phyloP scores from a whole-genome alignment of 306 rosid genomes.

The Cucumis melo region DNA sequence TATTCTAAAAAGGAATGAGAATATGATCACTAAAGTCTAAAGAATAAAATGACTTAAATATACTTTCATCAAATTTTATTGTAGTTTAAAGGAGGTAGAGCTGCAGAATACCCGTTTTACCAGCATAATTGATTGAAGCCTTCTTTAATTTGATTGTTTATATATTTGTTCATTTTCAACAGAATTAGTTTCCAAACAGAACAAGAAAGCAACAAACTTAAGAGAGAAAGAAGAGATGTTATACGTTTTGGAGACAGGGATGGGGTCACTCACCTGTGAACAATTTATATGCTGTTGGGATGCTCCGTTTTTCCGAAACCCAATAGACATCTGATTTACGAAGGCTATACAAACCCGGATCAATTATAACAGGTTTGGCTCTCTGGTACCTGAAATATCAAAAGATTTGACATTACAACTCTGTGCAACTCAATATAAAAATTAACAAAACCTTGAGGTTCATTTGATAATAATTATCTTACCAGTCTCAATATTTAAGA shows the following conservation, averaged over 20 bases:
- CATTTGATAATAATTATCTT: background rate
- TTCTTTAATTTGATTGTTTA: background rate
- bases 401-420: background rate
- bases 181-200: background rate
- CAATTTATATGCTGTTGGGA: slow-evolving; percentile 63
- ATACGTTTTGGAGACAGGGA: background rate
- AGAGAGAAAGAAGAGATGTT: background rate
- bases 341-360: slow-evolving; percentile 58
- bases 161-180: background rate
- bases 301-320: slow-evolving; percentile 47
- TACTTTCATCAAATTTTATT: background rate
- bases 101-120: background rate
- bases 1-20: background rate
- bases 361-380: slow-evolving; percentile 67
- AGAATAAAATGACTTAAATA: background rate
- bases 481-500: background rate
- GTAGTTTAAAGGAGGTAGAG: background rate
- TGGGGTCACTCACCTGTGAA: slow-evolving; percentile 38
- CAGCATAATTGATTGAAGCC: background rate
- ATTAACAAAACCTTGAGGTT: background rate
- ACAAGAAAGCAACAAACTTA: background rate
- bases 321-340: slow-evolving; percentile 61
- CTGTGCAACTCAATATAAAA: background rate
- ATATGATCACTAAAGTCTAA: background rate
- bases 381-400: slow-evolving; percentile 41